Evolutionary conservation across 768 basidiomycete species (phyloP), one percentile per base, ranked within the genome.

Genomic region (Hortiboletus campestris): DNA sequence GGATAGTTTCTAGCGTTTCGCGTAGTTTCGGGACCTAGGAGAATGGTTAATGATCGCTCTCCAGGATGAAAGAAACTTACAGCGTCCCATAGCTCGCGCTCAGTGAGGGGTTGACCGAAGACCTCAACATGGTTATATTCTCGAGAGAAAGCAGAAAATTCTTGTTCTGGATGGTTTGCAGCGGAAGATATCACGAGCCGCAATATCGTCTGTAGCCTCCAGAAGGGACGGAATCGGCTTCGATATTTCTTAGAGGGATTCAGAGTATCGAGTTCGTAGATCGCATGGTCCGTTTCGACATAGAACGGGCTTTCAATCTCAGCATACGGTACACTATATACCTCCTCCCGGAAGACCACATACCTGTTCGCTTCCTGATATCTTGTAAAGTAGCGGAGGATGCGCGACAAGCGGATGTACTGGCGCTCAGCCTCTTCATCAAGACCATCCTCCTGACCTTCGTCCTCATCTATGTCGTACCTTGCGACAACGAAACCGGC

Each of bases 241-340:
- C 61, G 58, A 52, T 90, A 91, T 20, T 54, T 60, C 19, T 64
- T 61, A 2, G 80, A 75, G 0, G 88, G 83, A 0, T 36, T 49
- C 32, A 20, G 11, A 8, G 49, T 61, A 17, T 72, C 68, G 28
- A 91, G 70, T 34, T 82, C 78, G 65, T 89, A 90, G 76, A 82
- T 84, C 0, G 86, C 85, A 50, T 75, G 78, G 17, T 74, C 58
- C 0, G 89, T 89, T 60, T 89, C 83, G 22, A 92, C 75, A 55
- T 76, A 88, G 11, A 89, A 69, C 2, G 85, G 81, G 17, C 89
- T 90, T 59, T 20, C 45, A 49, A 43, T 32, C 20, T 50, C 38
- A 51, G 52, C 9, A 16, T 28, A 50, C 31, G 46, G 14, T 35
- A 56, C 29, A 51, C 41, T 6, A 25, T 25, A 25, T 25, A 25